Evolutionary conservation across 371 early-diverging fungal species (phyloP), one percentile per base, ranked within the genome.

Genomic region (Furculomyces boomerangus): DNA sequence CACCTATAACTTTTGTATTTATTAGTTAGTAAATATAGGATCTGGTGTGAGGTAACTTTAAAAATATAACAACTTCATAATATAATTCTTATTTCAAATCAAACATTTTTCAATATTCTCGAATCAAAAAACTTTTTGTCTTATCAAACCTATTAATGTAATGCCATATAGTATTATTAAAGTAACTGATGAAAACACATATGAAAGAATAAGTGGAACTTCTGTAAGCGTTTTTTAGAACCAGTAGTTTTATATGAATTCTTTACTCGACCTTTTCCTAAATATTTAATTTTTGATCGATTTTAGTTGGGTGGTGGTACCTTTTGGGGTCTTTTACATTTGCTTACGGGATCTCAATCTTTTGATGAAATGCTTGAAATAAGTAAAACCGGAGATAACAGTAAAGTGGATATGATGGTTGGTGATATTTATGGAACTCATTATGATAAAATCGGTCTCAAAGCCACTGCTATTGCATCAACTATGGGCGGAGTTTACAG

Each of bases 361-460:
- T 96, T 91, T 62, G 95, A 96, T 76, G 93, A 93, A 66, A 94
- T 96, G 90, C 74, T 96, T 56, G 92, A 89, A 62, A 70, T 88
- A 51, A 85, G 89, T 27, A 88, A 92, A 69, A 59, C 68, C 20
- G 97, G 97, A 14, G 88, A 94, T 68, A 93, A 96, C 69, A 76
- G 74, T 28, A 88, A 86, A 60, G 91, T 96, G 35, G 68, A 96
- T 64, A 81, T 96, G 79, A 66, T 93, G 57, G 95, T 91, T 16
- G 96, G 96, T 44, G 96, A 96, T 65, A 96, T 96, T 56, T 95
- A 95, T 63, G 96, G 96, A 28, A 74, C 82, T 41, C 81, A 86
- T 63, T 90, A 90, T 63, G 73, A 69, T 50, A 84, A 82, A 63
- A 73, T 88, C 45, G 90, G 97, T 0, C 74, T 93, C 30, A 92